Percentiles rank a stretch among this genome's conserved stretches.
Conservation (phyloP, 805 yeast genomes). For the Starmerella geochares region DNA sequence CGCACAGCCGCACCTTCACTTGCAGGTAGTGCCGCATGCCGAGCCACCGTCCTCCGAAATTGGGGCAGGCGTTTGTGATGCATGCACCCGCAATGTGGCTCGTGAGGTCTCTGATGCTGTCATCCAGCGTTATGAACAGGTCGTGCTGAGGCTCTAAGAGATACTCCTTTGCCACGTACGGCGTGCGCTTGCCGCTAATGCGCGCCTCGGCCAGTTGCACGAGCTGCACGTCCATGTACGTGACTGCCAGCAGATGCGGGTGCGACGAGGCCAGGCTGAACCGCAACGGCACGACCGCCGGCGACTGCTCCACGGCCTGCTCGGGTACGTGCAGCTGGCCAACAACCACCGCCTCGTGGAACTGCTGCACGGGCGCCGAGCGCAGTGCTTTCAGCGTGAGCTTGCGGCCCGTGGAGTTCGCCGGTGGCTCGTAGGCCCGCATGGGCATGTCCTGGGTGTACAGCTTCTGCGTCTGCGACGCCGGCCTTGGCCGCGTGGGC, state of each 20-base stretch:
- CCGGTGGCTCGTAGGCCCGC: constrained; percentile 1
- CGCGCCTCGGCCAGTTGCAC: constrained; percentile 1
- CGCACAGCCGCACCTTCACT: constrained; percentile 1
- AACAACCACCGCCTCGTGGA: constrained; percentile 1
- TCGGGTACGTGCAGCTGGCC: constrained; percentile 13
- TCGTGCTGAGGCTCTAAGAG: background rate
- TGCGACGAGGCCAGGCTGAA: constrained; percentile 7
- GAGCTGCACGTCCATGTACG: constrained; percentile 7
- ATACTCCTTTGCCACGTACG: constrained; percentile 1
- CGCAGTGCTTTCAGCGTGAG: background rate
- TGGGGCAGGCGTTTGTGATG: constrained; percentile 15
- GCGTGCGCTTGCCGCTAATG: constrained; percentile 3
- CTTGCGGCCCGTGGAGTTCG: background rate
- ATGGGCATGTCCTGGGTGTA: background rate
- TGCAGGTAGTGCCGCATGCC: constrained; percentile 13
- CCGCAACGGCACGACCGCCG: constrained; percentile 7
- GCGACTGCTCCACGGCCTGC: constrained; percentile 8
- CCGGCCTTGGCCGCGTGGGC: constrained; percentile 9
- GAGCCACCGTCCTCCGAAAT: constrained; percentile 16
- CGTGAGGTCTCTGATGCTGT: constrained; percentile 9
- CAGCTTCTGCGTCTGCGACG: background rate
- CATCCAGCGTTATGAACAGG: background rate
- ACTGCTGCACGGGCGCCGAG: constrained; percentile 5
- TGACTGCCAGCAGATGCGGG: constrained; percentile 7
- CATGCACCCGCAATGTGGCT: background rate